phyloP scores from a whole-genome alignment of 2,329 filamentous ascomycete genomes.

The Beauveria asiatica region DNA sequence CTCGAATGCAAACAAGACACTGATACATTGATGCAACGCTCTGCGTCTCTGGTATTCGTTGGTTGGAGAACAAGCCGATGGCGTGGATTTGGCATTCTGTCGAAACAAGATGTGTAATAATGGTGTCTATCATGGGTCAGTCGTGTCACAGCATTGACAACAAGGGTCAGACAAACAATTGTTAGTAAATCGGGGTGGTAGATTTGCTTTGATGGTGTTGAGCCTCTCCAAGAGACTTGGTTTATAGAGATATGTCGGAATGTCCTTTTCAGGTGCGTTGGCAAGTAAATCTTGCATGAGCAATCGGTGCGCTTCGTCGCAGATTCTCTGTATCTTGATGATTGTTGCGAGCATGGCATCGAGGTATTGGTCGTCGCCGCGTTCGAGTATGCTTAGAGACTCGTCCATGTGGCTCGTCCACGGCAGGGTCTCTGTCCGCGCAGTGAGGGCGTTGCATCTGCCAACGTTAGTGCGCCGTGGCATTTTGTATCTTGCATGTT shows the following conservation, averaged over 20 bases:
- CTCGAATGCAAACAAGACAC: conserved; percentile 25
- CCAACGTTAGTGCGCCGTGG: conserved; percentile 8
- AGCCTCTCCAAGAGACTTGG: conserved; percentile 22
- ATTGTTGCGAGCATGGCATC: conserved; percentile 38
- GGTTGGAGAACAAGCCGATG: conserved; percentile 24
- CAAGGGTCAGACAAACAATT: conserved; percentile 20
- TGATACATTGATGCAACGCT: conserved; percentile 29
- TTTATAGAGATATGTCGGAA: conserved; percentile 26
- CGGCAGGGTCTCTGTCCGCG: conserved; percentile 40
- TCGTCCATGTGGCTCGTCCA: conserved; percentile 55
- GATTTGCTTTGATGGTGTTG: conserved; percentile 16
- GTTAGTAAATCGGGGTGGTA: conserved; percentile 16
- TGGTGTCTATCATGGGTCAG: conserved; percentile 17
- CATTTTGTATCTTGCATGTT: accelerated
- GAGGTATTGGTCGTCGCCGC: conserved; percentile 35
- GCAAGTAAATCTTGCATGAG: conserved; percentile 23
- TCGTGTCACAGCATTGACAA: neutral
- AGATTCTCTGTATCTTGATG: conserved; percentile 30
- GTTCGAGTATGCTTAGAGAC: conserved; percentile 37
- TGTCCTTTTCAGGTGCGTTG: conserved; percentile 15
- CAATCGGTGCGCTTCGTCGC: conserved; percentile 29
- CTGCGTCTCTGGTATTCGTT: conserved; percentile 22
- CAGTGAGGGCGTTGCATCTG: conserved; percentile 31
- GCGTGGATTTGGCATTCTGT: conserved; percentile 26
- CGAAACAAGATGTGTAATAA: conserved; percentile 22